Base-by-base conservation (phyloP, 2,329 filamentous ascomycete genomes). In the Alternaria solani region DNA sequence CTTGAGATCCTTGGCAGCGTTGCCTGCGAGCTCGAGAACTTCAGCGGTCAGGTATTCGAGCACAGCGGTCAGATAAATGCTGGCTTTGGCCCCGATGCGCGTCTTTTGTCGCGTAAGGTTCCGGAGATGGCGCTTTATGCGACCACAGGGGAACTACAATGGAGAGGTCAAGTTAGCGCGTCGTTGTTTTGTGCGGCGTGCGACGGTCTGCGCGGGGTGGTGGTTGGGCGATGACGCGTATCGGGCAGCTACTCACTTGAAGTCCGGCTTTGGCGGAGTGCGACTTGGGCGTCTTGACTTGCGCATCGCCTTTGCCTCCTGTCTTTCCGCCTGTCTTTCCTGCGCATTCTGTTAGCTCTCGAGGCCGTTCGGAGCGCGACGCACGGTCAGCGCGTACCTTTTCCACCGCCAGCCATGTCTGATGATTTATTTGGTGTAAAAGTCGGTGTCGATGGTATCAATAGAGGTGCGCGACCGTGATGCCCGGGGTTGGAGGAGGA, bases 41-140 rank as follows among this genome's bases (percentile, higher is more conserved):
- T 99, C 94, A 67, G 94, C 94, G 62, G 95, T 97, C 71, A 99
- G 86, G 80, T 99, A 99, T 84, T 99, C 95, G 67, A 99, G 91
- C 58, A 99, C 95, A 43, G 95, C 95, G 51, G 95, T 98, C 65
- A 98, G 93, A 80, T 99, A 99, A 74, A 99, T 95, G 69, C 95
- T 94, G 67, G 95, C 95, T 86, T 98, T 98, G 77, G 94, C 95
- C 75, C 95, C 95, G 70, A 99, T 96, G 82, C 95, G 94, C 92
- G 97, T 98, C 87, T 98, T 98, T 84, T 97, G 96, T 80, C 98
- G 95, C 51, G 95, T 98, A 84, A 97, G 97, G 82, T 93, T 93
- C 88, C 98, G 97, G 79, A 99, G 87, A 85, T 98, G 98, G 85
- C 95, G 94, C 91, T 99, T 99, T 83, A 99, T 95, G 90, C 95